Conservation (phyloP, 2,329 filamentous ascomycete species). For the Ophiostoma angusticollis region DNA sequence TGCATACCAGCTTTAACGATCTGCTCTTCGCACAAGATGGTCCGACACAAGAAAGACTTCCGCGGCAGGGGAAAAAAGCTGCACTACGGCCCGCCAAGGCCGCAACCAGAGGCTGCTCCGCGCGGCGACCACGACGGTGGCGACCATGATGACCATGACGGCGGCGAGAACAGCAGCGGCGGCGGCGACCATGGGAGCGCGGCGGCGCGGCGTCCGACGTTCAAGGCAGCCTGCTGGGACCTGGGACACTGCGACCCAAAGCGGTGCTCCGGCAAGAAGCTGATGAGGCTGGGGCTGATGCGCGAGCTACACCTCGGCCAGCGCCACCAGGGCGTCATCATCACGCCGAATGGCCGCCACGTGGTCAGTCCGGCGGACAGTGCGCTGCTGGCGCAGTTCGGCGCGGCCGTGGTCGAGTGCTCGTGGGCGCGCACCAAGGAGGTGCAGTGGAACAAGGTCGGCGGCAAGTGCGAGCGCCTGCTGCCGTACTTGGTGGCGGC, state of each 20-base stretch:
- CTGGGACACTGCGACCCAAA: conserved; percentile 96
- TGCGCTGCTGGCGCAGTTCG: conserved; percentile 71
- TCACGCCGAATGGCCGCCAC: conserved; percentile 86
- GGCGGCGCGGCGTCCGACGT: conserved; percentile 30
- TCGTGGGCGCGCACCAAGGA: conserved; percentile 91
- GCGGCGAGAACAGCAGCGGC: conserved; percentile 19
- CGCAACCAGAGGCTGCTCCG: conserved; percentile 26
- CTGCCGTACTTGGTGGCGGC: conserved; percentile 92
- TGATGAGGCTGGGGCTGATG: conserved; percentile 89
- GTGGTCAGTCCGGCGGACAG: conserved; percentile 73
- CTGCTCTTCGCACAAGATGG: conserved; percentile 54
- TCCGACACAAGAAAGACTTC: conserved; percentile 91
- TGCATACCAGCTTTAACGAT: too few species aligned
- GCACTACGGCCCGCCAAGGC: conserved; percentile 42
- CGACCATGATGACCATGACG: conserved; percentile 20
- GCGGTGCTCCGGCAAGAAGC: conserved; percentile 85
- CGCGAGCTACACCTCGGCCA: conserved; percentile 84
- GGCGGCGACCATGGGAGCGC: conserved; percentile 21
- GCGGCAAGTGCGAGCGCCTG: conserved; percentile 81
- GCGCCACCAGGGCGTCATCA: conserved; percentile 81
- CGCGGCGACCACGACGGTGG: conserved; percentile 29
- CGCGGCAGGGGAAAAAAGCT: conserved; percentile 61
- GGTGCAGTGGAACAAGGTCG: conserved; percentile 81
- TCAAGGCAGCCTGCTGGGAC: conserved; percentile 97
- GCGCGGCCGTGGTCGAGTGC: conserved; percentile 92